These are phyloP conservation scores for Paraconiothyrium sp. DNA, from an alignment of 2,329 filamentous ascomycete species.

Conservation along the genomic window DNA sequence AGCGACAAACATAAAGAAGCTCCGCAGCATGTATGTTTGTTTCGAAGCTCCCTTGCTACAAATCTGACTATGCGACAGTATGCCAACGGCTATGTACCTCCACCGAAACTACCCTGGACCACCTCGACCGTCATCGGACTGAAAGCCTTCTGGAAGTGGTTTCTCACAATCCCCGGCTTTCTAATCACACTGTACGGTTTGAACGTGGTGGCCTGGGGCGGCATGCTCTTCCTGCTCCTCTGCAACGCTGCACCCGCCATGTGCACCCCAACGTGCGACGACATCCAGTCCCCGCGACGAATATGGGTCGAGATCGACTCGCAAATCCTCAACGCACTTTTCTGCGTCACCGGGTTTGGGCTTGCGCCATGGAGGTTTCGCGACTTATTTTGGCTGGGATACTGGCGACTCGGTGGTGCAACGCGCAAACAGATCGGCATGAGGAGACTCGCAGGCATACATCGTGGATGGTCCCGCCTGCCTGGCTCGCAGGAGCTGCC, in stretches of 20 bases:
- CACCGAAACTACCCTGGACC: slow-evolving; percentile 61
- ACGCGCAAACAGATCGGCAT: slow-evolving; percentile 61
- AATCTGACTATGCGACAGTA: slow-evolving; percentile 34
- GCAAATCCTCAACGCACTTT: slow-evolving; percentile 83
- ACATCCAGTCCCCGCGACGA: slow-evolving; percentile 78
- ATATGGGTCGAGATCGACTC: slow-evolving; percentile 88
- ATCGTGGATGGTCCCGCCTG: slow-evolving; percentile 79
- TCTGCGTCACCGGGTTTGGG: slow-evolving; percentile 87
- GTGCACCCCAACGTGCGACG: slow-evolving; percentile 75
- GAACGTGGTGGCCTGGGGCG: slow-evolving; percentile 88
- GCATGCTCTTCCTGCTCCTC: slow-evolving; percentile 87
- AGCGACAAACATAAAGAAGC: slow-evolving; percentile 25
- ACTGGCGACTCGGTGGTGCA: slow-evolving; percentile 66
- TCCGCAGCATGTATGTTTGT: slow-evolving; percentile 30
- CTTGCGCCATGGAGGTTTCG: slow-evolving; percentile 85
- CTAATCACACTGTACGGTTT: slow-evolving; percentile 80
- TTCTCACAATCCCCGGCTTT: slow-evolving; percentile 78
- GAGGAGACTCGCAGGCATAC: slow-evolving; percentile 75
- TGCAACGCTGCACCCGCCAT: slow-evolving; percentile 78
- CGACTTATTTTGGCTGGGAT: slow-evolving; percentile 77
- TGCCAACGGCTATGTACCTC: slow-evolving; percentile 54
- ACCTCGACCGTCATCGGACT: slow-evolving; percentile 68
- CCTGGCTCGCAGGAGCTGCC: slow-evolving; percentile 69
- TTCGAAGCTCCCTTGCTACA: slow-evolving; percentile 13
- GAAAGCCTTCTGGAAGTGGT: slow-evolving; percentile 75